phyloP scores from a whole-genome alignment of 495 filamentous ascomycete species.

The Talaromyces liani region DNA sequence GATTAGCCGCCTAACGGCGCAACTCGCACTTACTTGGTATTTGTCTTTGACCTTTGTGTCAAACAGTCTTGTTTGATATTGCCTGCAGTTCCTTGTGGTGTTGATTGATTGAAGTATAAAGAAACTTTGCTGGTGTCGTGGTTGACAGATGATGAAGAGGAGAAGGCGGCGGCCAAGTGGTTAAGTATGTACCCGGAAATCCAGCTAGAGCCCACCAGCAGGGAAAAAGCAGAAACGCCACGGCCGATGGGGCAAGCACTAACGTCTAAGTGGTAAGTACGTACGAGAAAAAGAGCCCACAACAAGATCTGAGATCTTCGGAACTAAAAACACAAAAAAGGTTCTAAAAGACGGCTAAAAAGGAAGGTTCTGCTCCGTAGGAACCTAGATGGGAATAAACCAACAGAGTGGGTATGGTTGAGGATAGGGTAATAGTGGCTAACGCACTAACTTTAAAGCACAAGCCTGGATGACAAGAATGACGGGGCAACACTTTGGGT shows the following conservation, averaged over 20 bases:
- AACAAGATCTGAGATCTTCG: conserved; percentile 10
- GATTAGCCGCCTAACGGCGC: background rate
- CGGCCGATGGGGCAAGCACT: conserved; percentile 1
- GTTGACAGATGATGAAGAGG: background rate
- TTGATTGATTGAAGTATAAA: background rate
- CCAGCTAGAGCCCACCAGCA: background rate
- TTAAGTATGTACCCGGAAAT: conserved; percentile 3
- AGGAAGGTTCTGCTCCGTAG: conserved; percentile 2
- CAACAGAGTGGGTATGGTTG: background rate
- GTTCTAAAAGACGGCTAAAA: background rate
- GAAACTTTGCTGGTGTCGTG: background rate
- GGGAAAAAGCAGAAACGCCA: conserved; percentile 4
- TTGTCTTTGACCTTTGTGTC: background rate
- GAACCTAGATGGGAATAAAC: background rate
- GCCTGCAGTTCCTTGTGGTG: background rate
- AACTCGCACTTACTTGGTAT: background rate
- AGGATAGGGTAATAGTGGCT: background rate
- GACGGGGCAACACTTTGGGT: background rate
- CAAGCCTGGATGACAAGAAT: conserved; percentile 6
- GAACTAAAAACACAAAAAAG: conserved; percentile 3
- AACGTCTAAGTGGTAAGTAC: conserved; percentile 1
- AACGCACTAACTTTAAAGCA: background rate
- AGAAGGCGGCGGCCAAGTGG: background rate
- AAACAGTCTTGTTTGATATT: background rate
- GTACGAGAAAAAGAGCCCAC: background rate